Conservation (phyloP, 345 rosid species). For the Lenwebbia sp. region DNA sequence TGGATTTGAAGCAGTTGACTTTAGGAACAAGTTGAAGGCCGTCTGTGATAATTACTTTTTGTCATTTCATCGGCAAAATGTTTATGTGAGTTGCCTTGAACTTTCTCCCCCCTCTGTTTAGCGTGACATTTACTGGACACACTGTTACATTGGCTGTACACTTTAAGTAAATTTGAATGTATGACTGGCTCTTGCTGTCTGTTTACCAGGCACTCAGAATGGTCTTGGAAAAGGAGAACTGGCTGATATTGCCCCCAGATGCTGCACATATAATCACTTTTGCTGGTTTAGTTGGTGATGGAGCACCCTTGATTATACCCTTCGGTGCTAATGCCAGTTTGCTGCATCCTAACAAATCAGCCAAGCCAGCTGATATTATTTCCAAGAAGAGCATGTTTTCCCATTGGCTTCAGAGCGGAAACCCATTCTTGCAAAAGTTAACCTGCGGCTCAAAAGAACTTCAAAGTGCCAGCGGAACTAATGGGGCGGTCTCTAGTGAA, state of each 20-base stretch:
- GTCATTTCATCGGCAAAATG: slow-evolving; percentile 84
- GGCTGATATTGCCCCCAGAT: slow-evolving; percentile 72
- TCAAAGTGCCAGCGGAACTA: slow-evolving; percentile 27
- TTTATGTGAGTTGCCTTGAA: slow-evolving; percentile 52
- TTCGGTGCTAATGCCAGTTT: slow-evolving; percentile 34
- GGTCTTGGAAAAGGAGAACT: slow-evolving; percentile 96
- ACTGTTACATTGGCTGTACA: not conserved
- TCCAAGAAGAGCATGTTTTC: slow-evolving; percentile 64
- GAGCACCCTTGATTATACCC: slow-evolving; percentile 70
- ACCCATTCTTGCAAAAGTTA: slow-evolving; percentile 69
- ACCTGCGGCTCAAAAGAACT: slow-evolving; percentile 24
- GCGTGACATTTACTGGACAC: not conserved
- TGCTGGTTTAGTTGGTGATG: slow-evolving; percentile 94
- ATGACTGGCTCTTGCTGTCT: not conserved
- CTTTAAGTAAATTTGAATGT: not conserved
- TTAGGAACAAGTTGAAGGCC: slow-evolving; percentile 86
- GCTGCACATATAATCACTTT: slow-evolving; percentile 62
- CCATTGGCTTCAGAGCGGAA: slow-evolving; percentile 69
- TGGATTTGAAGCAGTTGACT: slow-evolving; percentile 83
- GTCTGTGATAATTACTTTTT: slow-evolving; percentile 75
- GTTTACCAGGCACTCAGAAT: slow-evolving; percentile 78
- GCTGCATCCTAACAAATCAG: slow-evolving; percentile 34
- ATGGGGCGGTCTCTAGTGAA: slow-evolving; percentile 36
- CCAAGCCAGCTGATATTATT: slow-evolving; percentile 20
- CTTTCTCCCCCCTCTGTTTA: not conserved